Percentiles rank a stretch among this genome's conserved stretches.
Evolutionary conservation across 352 stramenopile species (phyloP).

Genomic region (Pythium plurisporium): DNA sequence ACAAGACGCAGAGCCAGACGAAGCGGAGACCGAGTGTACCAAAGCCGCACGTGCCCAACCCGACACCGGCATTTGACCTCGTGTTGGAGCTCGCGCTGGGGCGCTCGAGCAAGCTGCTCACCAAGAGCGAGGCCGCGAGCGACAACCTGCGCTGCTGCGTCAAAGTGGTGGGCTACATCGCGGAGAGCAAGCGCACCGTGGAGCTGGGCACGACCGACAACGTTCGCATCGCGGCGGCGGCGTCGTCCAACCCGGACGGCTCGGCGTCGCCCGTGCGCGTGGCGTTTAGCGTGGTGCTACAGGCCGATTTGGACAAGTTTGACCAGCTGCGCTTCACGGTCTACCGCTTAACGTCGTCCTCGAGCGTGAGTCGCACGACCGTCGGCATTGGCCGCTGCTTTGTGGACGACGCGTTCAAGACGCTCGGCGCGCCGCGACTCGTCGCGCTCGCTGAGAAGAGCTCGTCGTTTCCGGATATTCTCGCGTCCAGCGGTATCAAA

Average conservation of each 20-base stretch:
- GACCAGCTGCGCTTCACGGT: conserved; percentile 67
- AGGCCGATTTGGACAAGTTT: conserved; percentile 44
- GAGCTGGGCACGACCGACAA: conserved; percentile 61
- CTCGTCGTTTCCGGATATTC: conserved; percentile 30
- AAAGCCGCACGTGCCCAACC: not conserved
- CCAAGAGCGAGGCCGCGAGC: conserved; percentile 29
- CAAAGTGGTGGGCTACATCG: conserved; percentile 41
- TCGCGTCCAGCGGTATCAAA: not conserved
- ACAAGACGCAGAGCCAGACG: not conserved
- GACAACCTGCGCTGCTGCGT: conserved; percentile 57
- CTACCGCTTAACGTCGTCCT: conserved; percentile 31
- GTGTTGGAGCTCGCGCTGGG: conserved; percentile 58
- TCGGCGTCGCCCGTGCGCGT: conserved; percentile 28
- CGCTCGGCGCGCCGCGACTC: conserved; percentile 34
- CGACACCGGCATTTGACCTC: conserved; percentile 19
- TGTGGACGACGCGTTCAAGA: conserved; percentile 46
- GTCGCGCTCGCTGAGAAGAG: conserved; percentile 47
- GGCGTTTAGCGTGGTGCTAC: conserved; percentile 58
- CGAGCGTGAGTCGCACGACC: conserved; percentile 36
- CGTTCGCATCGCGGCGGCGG: conserved; percentile 42
- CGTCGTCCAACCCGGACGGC: conserved; percentile 13
- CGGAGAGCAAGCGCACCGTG: conserved; percentile 34
- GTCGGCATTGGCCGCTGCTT: conserved; percentile 51
- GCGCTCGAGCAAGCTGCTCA: conserved; percentile 42
- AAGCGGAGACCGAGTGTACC: not conserved